These are phyloP conservation scores for Nectriaceae sp. DNA, from an alignment of 2,329 filamentous ascomycete genomes.

Conservation along the genomic window DNA sequence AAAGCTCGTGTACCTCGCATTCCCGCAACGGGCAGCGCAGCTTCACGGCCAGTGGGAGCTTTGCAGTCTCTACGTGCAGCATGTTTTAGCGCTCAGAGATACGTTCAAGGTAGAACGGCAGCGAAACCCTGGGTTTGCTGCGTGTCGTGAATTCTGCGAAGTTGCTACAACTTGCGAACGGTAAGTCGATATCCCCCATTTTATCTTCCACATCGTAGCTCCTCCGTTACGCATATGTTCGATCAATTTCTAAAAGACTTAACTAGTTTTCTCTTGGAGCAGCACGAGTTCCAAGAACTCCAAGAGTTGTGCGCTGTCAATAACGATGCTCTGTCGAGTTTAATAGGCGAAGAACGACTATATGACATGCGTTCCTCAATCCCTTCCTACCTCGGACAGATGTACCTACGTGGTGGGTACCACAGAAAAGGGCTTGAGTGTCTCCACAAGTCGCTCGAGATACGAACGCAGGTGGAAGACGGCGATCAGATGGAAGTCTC, in stretches of 20 bases:
- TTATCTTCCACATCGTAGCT: too few relatives aligned
- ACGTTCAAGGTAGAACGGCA: not conserved
- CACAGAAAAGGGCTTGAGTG: too few relatives aligned
- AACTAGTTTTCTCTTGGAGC: not conserved
- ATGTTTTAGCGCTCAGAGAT: slow-evolving; percentile 6
- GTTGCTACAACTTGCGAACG: not conserved
- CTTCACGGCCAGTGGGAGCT: slow-evolving; percentile 9
- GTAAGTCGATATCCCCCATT: too few relatives aligned
- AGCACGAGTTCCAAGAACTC: not conserved
- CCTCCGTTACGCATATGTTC: slow-evolving; percentile 1
- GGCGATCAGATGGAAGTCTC: too few relatives aligned
- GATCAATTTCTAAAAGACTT: not conserved
- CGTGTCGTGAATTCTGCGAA: not conserved
- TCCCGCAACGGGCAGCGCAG: slow-evolving; percentile 5
- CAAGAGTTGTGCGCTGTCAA: not conserved
- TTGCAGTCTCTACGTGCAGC: slow-evolving; percentile 7
- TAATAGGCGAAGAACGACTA: too few relatives aligned
- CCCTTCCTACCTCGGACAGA: too few relatives aligned
- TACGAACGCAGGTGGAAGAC: too few relatives aligned
- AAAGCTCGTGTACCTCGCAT: slow-evolving; percentile 4
- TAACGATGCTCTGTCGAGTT: not conserved
- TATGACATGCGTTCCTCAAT: too few relatives aligned
- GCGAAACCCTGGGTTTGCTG: not conserved
- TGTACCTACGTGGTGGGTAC: too few relatives aligned
- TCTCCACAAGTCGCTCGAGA: too few relatives aligned